Conservation (phyloP, 2,329 filamentous ascomycete species). For the Xylariaceae sp. region DNA sequence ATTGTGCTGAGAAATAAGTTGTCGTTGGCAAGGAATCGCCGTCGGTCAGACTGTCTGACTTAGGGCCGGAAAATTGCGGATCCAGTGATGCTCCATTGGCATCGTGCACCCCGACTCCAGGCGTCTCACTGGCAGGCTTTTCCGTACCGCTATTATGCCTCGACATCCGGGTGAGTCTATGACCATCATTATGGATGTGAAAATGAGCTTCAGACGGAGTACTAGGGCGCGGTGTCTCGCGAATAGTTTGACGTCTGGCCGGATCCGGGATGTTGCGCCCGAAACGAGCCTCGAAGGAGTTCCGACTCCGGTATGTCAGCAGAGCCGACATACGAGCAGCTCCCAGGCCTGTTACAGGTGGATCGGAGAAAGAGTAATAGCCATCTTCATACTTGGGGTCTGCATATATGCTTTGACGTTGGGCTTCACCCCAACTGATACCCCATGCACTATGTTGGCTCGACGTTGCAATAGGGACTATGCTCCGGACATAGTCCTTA, state of each 20-base stretch:
- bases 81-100: conserved; percentile 36
- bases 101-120: conserved; percentile 16
- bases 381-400: conserved; percentile 98
- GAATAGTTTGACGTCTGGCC: conserved; percentile 77
- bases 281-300: conserved; percentile 95
- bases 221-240: conserved; percentile 55
- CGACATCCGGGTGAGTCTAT: conserved; percentile 58
- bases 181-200: conserved; percentile 79
- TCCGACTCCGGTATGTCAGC: conserved; percentile 90
- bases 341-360: conserved; percentile 79
- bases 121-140: conserved; percentile 15
- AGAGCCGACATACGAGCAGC: conserved; percentile 96
- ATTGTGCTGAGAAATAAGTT: conserved; percentile 98
- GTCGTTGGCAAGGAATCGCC: conserved; percentile 53
- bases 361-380: conserved; percentile 85
- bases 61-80: conserved; percentile 68
- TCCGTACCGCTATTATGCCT: conserved; percentile 37
- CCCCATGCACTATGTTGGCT: conserved; percentile 84
- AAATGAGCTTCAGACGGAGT: conserved; percentile 70
- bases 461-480: conserved; percentile 82
- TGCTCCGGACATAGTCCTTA: conserved; percentile 73
- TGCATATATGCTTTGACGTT: conserved; percentile 91
- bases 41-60: conserved; percentile 44
- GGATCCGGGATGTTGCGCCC: conserved; percentile 89
- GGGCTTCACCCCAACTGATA: conserved; percentile 86